phyloP scores from a whole-genome alignment of 805 yeast genomes.

The Ogataea ramenticola region DNA sequence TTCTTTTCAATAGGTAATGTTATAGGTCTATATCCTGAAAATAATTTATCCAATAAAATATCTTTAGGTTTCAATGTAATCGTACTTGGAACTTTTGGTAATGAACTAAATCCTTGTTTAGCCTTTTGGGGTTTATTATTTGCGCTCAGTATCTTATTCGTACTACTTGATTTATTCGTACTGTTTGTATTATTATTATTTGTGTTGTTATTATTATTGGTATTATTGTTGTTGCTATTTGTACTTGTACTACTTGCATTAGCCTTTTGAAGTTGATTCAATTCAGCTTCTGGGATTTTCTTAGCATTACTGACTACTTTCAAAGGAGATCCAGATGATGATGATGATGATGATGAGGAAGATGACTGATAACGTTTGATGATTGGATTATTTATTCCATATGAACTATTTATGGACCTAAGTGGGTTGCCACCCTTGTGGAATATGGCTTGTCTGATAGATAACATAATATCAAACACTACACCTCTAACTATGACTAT shows the following conservation, averaged over 20 bases:
- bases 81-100: conserved; percentile 28
- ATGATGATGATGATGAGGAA: conserved; percentile 1
- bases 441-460: no score
- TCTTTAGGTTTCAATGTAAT: conserved; percentile 25
- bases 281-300: conserved; percentile 8
- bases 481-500: no score
- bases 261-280: conserved; percentile 6
- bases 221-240: conserved; percentile 15
- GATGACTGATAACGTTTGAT: neutral
- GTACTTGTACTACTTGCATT: no score
- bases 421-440: no score
- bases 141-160: neutral
- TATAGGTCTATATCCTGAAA: conserved; percentile 29
- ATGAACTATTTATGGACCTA: no score
- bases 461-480: no score
- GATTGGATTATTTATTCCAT: no score
- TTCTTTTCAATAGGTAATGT: conserved; percentile 25
- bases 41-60: conserved; percentile 25
- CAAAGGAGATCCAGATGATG: conserved; percentile 1
- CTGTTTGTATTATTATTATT: neutral
- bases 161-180: neutral
- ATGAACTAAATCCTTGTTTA: conserved; percentile 25
- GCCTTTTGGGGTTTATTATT: no score
- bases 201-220: conserved; percentile 5
- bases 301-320: conserved; percentile 5